Evolutionary conservation across 176 grass and related monocot species (phyloP).

Genomic region (Pontederia crassipes): DNA sequence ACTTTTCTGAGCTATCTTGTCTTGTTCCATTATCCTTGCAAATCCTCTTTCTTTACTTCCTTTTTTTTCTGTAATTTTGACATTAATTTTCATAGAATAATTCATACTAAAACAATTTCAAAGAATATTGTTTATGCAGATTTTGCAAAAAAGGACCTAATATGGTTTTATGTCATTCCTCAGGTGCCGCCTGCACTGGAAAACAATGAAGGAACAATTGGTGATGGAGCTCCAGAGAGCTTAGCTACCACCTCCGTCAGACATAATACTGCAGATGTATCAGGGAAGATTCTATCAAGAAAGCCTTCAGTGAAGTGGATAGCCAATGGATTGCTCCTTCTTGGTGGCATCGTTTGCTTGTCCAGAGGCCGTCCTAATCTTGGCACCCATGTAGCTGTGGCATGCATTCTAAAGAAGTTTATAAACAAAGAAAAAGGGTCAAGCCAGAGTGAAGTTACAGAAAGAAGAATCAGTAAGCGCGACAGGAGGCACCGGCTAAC

Average conservation of each 20-base stretch:
- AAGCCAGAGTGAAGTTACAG: neutral
- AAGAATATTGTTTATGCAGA: neutral
- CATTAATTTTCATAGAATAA: neutral
- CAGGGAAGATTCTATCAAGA: conserved; percentile 21
- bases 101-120: neutral
- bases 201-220: conserved; percentile 8
- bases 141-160: neutral
- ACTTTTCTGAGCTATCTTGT: too few species aligned
- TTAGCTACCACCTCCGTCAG: conserved; percentile 8
- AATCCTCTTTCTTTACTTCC: too few species aligned
- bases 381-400: conserved; percentile 64
- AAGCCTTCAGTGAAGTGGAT: conserved; percentile 41
- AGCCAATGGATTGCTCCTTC: conserved; percentile 53
- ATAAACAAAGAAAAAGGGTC: conserved; percentile 7
- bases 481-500: too few species aligned
- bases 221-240: neutral
- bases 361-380: conserved; percentile 56
- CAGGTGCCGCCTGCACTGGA: conserved; percentile 25
- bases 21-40: too few species aligned
- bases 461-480: neutral
- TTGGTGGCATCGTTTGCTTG: conserved; percentile 64
- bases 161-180: conserved; percentile 1
- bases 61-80: neutral
- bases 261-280: conserved; percentile 14
- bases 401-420: conserved; percentile 71